These are phyloP conservation scores for Lagenidium sp. DNA, from an alignment of 352 stramenopile genomes.

Conservation along the genomic window DNA sequence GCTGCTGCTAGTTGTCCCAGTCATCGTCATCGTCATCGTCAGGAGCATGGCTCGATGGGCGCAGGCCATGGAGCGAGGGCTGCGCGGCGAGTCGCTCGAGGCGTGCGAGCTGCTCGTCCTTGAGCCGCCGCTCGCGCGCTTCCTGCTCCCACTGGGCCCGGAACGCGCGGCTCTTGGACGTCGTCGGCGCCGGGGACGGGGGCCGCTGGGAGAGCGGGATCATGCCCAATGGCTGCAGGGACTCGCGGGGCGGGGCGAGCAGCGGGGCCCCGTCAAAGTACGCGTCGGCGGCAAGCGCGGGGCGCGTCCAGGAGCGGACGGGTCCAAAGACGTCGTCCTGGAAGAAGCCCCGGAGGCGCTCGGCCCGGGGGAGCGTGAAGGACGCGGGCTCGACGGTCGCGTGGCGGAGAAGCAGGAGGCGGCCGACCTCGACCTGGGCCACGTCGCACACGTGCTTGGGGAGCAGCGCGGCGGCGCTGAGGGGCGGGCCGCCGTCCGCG, in stretches of 20 bases:
- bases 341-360: slow-evolving; percentile 66
- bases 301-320: slow-evolving; percentile 14
- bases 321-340: slow-evolving; percentile 70
- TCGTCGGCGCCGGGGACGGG: slow-evolving; percentile 29
- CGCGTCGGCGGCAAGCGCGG: slow-evolving; percentile 21
- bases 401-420: slow-evolving; percentile 49
- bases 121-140: slow-evolving; percentile 49
- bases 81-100: slow-evolving; percentile 61
- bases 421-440: slow-evolving; percentile 51
- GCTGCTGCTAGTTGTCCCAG: slow-evolving; percentile 85
- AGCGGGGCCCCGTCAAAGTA: slow-evolving; percentile 49
- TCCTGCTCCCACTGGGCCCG: slow-evolving; percentile 46
- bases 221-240: slow-evolving; percentile 54
- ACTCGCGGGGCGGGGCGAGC: slow-evolving; percentile 35
- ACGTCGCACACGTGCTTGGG: slow-evolving; percentile 60
- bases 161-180: slow-evolving; percentile 66
- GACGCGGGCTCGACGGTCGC: slow-evolving; percentile 41
- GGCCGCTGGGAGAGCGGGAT: slow-evolving; percentile 46
- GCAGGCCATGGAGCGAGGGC: slow-evolving; percentile 65
- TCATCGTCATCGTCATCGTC: slow-evolving; percentile 60
- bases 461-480: slow-evolving; percentile 48
- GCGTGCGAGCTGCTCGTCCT: slow-evolving; percentile 55
- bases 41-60: too few relatives aligned
- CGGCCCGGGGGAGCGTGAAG: slow-evolving; percentile 55
- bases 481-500: slow-evolving; percentile 32